Base-by-base conservation (phyloP, 1,139 yeast genomes). In the Taphrina pruni region DNA sequence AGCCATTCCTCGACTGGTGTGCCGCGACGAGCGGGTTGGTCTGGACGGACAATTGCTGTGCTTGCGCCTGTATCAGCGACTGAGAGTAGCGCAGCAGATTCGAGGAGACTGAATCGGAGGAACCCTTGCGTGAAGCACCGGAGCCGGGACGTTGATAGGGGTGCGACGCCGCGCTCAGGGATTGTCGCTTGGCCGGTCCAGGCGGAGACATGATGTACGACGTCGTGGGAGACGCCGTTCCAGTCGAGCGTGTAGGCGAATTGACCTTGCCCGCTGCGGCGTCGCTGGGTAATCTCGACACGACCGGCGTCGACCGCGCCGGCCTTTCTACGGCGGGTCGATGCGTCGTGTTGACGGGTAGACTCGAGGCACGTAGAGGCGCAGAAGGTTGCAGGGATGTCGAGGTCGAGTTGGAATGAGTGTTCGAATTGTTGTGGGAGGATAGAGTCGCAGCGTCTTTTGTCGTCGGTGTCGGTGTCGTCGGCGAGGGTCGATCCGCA, bases 61-160 rank as follows among this genome's bases (percentile, higher is more conserved):
- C 55, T 38, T 64, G 67, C 12, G 67, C 67, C 38, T 64, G 67
- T 4, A 64, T 48, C 35, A 64, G 61, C 12, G 67, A 64, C 21
- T 55, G 67, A 12, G 67, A 54, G 38, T 64, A 64, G 11, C 67
- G 60, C 46, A 36, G 9, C 20, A 64, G 61, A 36, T 54, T 54
- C 14, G 51, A 38, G 55, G 67, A 20, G 21, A 55, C 55, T 9
- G 48, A 41, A 26, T 64, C 67, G 32, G 46, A 39, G 12, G 67
- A 55, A n/a, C 35, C 17, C 48, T 35, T 43, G 14, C 67, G 54
- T 1, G n/a, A n/a, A 14, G 48, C 43, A 6, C 54, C 54, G 8
- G 61, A 32, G 20, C 43, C 21, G 35, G 67, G 56, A 12, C 67
- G 60, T 48, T 56, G 61, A 38, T 64, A 64, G 20, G 67, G 67